phyloP scores from a whole-genome alignment of 2,329 filamentous ascomycete genomes.

The Amphichorda felina region DNA sequence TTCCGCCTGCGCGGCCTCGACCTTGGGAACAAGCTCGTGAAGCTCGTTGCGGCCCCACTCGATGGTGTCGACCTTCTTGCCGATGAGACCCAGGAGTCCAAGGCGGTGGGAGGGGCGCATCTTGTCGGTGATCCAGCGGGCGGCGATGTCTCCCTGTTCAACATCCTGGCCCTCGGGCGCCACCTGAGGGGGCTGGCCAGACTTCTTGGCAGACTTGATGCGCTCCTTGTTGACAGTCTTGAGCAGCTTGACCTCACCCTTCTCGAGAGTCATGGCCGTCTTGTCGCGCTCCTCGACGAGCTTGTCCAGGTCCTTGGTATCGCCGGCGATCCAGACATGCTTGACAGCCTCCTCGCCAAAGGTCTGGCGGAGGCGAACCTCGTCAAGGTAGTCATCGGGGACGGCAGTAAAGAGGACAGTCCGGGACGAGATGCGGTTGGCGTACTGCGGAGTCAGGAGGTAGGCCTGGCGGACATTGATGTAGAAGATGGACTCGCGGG shows the following conservation, averaged over 20 bases:
- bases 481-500: conserved; percentile 83
- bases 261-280: conserved; percentile 67
- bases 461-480: conserved; percentile 92
- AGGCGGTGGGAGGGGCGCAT: conserved; percentile 60
- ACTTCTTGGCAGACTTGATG: conserved; percentile 20
- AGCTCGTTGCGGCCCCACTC: conserved; percentile 59
- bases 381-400: conserved; percentile 63
- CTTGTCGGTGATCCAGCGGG: conserved; percentile 55
- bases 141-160: conserved; percentile 53
- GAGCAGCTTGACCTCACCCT: conserved; percentile 72
- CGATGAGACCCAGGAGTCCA: conserved; percentile 53
- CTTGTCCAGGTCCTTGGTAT: conserved; percentile 63
- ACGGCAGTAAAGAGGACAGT: conserved; percentile 91
- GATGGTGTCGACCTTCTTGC: conserved; percentile 66
- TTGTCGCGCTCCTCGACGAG: conserved; percentile 67
- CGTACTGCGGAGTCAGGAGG: conserved; percentile 72
- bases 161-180: conserved; percentile 37
- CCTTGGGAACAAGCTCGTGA: conserved; percentile 47
- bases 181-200: conserved; percentile 9
- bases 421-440: conserved; percentile 74
- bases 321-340: conserved; percentile 72
- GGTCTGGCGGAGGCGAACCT: conserved; percentile 59
- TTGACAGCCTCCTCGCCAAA: conserved; percentile 70
- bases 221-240: conserved; percentile 36
- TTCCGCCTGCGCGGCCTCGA: conserved; percentile 50